phyloP scores from a whole-genome alignment of 345 rosid species.

The Erysimum cheiranthoides region DNA sequence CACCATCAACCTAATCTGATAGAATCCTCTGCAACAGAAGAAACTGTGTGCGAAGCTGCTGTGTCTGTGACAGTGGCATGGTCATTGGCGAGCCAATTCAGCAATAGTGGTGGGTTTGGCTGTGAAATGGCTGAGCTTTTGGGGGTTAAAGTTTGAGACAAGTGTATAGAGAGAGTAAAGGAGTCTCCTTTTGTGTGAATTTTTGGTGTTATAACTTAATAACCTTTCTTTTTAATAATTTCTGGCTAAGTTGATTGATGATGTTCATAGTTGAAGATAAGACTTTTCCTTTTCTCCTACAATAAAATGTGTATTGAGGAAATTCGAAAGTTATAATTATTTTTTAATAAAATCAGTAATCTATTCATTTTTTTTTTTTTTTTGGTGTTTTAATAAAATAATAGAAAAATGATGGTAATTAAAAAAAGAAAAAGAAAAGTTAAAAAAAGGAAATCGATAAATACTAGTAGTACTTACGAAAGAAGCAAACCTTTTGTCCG shows the following conservation, averaged over 20 bases:
- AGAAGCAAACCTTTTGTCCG: neutral
- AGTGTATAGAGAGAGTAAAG: conserved; percentile 36
- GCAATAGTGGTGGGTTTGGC: conserved; percentile 44
- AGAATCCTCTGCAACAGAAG: conserved; percentile 35
- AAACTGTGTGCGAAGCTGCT: conserved; percentile 26
- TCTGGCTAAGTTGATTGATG: neutral
- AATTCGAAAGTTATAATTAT: neutral
- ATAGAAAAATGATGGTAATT: neutral
- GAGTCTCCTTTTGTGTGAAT: conserved; percentile 16
- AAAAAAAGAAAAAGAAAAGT: neutral
- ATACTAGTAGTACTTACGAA: neutral
- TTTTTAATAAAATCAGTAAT: neutral
- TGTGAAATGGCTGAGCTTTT: conserved; percentile 37
- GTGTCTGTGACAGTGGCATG: conserved; percentile 32
- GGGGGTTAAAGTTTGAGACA: conserved; percentile 40
- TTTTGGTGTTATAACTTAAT: conserved; percentile 32
- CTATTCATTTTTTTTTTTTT: too few species aligned
- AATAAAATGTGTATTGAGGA: conserved; percentile 34
- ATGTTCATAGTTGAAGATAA: conserved; percentile 23
- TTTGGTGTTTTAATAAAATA: too few species aligned
- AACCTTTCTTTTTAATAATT: neutral
- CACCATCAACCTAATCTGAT: conserved; percentile 25
- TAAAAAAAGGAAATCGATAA: conserved; percentile 11
- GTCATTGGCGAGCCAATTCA: conserved; percentile 28
- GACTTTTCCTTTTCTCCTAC: conserved; percentile 24